Conservation (phyloP, 768 basidiomycete genomes). For the Ramaria rubella region DNA sequence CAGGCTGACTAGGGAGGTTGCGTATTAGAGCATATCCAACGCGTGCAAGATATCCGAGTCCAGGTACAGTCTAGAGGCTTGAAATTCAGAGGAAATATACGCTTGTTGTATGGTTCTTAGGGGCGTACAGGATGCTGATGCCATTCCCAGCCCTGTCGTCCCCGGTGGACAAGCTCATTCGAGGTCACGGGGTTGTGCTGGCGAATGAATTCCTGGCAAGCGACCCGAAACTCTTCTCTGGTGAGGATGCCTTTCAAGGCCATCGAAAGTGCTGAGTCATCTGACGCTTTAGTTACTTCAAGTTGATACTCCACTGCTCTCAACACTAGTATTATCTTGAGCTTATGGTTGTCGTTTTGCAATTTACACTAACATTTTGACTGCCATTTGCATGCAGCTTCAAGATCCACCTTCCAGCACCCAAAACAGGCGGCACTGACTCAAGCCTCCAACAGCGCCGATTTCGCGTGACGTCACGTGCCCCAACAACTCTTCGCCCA, state of each 20-base stretch:
- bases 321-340: no score
- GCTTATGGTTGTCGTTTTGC: no score
- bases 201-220: constrained; percentile 46
- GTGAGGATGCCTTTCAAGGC: constrained; percentile 33
- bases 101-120: background rate
- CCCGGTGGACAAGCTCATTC: background rate
- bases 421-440: background rate
- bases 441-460: background rate
- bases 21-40: constrained; percentile 22
- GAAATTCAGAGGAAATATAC: constrained; percentile 7
- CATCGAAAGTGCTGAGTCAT: background rate
- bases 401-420: no score
- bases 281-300: background rate
- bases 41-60: constrained; percentile 44
- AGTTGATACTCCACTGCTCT: background rate
- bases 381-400: no score
- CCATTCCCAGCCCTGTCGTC: constrained; percentile 48
- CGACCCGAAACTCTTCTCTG: constrained; percentile 52
- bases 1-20: background rate
- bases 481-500: background rate
- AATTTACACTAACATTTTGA: no score
- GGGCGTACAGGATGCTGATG: constrained; percentile 49
- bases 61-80: constrained; percentile 27
- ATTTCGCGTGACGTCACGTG: constrained; percentile 4
- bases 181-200: constrained; percentile 17